phyloP scores from a whole-genome alignment of 1,139 yeast species.

The Taphrina flavorubra region DNA sequence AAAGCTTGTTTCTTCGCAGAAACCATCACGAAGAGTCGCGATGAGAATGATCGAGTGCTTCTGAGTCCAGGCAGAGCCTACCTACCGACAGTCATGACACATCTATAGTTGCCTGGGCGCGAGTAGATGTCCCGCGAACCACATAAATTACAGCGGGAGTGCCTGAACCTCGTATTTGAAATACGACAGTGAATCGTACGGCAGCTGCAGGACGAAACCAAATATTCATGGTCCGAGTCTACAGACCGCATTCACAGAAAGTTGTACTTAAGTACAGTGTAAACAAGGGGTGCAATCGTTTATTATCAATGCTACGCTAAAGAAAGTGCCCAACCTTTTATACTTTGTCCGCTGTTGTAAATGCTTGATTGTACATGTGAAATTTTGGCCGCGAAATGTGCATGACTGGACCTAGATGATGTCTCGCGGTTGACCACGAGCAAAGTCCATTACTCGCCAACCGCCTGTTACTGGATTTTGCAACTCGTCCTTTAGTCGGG shows the following conservation, averaged over 20 bases:
- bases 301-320: neutral
- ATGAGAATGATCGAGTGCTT: no score
- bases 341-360: neutral
- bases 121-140: neutral
- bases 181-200: neutral
- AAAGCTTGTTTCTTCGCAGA: constrained; percentile 40
- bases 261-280: neutral
- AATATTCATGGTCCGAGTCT: no score
- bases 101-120: no score
- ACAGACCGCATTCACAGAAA: no score
- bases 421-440: constrained; percentile 56
- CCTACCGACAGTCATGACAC: no score
- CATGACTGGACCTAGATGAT: constrained; percentile 7
- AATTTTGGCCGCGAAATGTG: neutral
- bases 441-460: constrained; percentile 95
- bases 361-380: constrained; percentile 12
- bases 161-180: constrained; percentile 5
- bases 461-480: constrained; percentile 93
- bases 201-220: no score
- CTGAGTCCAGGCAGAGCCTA: no score
- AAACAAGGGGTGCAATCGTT: neutral
- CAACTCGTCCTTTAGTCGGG: constrained; percentile 89
- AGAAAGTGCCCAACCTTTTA: neutral
- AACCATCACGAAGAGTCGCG: constrained; percentile 9
- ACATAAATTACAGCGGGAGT: constrained; percentile 17